phyloP scores from a whole-genome alignment of 2,329 filamentous ascomycete genomes.

The Ustulina deusta region DNA sequence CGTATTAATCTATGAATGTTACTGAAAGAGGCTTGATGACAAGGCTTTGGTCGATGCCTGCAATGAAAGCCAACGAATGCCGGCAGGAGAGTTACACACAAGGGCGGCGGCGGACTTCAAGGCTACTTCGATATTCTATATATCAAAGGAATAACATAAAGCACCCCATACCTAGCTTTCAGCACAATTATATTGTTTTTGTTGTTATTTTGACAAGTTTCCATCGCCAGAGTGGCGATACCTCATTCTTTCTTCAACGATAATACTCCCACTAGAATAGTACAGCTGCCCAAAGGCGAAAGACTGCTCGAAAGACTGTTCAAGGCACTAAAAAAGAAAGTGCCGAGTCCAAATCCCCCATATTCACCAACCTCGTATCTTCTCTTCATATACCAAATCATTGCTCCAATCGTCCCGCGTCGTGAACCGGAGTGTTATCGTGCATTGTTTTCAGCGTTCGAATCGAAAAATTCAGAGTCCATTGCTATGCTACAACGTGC shows the following conservation, averaged over 20 bases:
- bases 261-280: constrained; percentile 19
- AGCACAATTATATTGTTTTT: constrained; percentile 29
- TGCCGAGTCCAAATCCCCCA: constrained; percentile 23
- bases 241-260: constrained; percentile 18
- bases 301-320: constrained; percentile 31
- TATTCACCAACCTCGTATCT: constrained; percentile 12
- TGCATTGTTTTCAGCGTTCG: constrained; percentile 15
- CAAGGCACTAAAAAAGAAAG: constrained; percentile 22
- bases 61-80: not conserved
- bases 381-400: constrained; percentile 34
- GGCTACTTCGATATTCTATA: not conserved
- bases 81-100: constrained; percentile 3
- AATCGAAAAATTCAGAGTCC: constrained; percentile 11
- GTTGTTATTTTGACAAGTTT: not conserved
- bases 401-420: constrained; percentile 26
- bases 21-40: constrained; percentile 9
- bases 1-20: constrained; percentile 6
- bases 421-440: constrained; percentile 22
- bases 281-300: constrained; percentile 19
- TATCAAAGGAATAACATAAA: constrained; percentile 24
- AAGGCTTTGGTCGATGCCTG: constrained; percentile 3
- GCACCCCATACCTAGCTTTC: constrained; percentile 18
- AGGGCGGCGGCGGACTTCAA: not conserved
- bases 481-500: constrained; percentile 15
- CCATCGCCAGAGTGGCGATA: not conserved